phyloP scores from a whole-genome alignment of 768 basidiomycete genomes.

The Tricholoma furcatifolium region DNA sequence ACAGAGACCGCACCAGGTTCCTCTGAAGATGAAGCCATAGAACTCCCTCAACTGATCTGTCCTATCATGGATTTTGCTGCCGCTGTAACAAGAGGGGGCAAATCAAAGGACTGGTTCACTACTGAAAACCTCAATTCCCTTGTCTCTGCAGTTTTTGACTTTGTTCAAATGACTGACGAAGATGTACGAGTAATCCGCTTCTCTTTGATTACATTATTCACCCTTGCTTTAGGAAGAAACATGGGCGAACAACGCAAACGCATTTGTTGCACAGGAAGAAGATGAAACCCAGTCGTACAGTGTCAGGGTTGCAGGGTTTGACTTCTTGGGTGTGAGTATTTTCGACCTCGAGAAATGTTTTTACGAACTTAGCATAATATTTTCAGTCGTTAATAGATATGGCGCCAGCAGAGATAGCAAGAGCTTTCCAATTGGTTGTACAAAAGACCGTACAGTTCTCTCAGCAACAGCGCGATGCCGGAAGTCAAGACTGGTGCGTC shows the following conservation, averaged over 20 bases:
- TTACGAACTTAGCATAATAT: background rate
- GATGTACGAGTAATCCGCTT: conserved; percentile 54
- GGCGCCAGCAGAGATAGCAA: conserved; percentile 46
- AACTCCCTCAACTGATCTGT: conserved; percentile 74
- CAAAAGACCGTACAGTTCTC: conserved; percentile 59
- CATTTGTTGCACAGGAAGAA: conserved; percentile 93
- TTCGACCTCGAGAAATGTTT: conserved; percentile 10
- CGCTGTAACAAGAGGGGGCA: conserved; percentile 61
- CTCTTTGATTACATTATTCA: background rate
- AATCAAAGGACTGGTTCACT: conserved; percentile 64
- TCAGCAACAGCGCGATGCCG: conserved; percentile 50
- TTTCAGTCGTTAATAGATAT: conserved; percentile 57
- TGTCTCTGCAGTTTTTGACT: conserved; percentile 58
- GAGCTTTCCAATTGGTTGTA: conserved; percentile 52
- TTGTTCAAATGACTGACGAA: conserved; percentile 85
- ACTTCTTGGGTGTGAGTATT: conserved; percentile 66
- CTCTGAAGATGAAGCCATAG: conserved; percentile 74
- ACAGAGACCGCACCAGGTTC: conserved; percentile 57
- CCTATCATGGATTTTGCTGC: conserved; percentile 82
- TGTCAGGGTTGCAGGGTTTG: conserved; percentile 80
- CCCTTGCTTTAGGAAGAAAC: conserved; percentile 67
- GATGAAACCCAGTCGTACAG: conserved; percentile 85
- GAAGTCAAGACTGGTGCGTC: conserved; percentile 62
- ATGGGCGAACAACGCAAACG: conserved; percentile 88
- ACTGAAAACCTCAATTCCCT: conserved; percentile 48